Evolutionary conservation across 306 rosid species (phyloP).

Genomic region (Malus domestica): DNA sequence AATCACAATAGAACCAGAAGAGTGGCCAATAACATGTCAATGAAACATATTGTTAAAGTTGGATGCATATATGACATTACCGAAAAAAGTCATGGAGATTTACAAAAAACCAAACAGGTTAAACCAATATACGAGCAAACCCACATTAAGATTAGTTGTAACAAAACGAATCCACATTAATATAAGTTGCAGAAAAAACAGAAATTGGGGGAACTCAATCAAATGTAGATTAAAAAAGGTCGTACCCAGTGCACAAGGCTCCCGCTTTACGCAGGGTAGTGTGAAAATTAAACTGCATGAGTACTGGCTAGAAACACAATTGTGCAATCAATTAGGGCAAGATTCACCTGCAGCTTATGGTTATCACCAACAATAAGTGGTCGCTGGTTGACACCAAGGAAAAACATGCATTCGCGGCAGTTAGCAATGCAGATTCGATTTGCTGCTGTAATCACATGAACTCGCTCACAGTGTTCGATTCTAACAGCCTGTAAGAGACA

Average conservation of each 20-base stretch:
- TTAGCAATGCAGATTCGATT: conserved; percentile 92
- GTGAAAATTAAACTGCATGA: neutral
- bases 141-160: neutral
- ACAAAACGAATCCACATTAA: neutral
- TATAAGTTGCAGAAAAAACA: neutral
- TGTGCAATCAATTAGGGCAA: conserved; percentile 8
- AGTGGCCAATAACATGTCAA: neutral
- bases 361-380: conserved; percentile 91
- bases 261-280: too few relatives aligned
- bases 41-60: neutral
- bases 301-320: conserved; percentile 12
- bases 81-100: neutral
- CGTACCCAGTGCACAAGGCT: too few relatives aligned
- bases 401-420: conserved; percentile 92
- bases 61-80: neutral
- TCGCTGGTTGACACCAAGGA: conserved; percentile 86
- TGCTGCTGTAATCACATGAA: conserved; percentile 85
- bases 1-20: neutral
- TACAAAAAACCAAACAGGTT: neutral
- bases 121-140: neutral
- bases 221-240: neutral
- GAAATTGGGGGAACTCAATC: neutral
- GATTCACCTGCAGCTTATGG: conserved; percentile 84
- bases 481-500: conserved; percentile 74
- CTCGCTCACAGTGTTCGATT: conserved; percentile 98